Evolutionary conservation across 2,329 filamentous ascomycete genomes (phyloP), one percentile per base, ranked within the genome.

Genomic region (Cryoendolithus antarcticus): DNA sequence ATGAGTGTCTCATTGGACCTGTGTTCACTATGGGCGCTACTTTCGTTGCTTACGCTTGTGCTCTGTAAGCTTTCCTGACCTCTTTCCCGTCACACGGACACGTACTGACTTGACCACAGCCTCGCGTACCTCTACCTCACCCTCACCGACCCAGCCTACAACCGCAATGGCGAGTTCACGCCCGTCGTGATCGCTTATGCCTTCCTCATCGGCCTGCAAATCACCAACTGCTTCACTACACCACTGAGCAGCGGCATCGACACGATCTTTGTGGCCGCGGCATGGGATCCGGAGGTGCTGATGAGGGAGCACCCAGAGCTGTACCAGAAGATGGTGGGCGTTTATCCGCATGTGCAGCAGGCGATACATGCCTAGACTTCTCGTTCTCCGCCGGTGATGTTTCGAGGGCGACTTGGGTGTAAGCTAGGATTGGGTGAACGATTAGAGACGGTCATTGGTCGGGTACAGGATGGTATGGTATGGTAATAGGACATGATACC

Each of bases 181-280:
- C 70, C 80, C 0, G 77, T 93, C 6, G 72, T 93, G 11, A 74
- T 93, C 56, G 84, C 84, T 0, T 93, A 89, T 58, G 69, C 86
- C 0, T 94, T 95, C 64, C 65, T 95, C 38, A 88, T 95, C 47
- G 89, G 89, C 5, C 64, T 94, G 48, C 89, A 95, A 60, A 82
- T 95, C 44, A 82, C 80, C 58, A 82, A 93, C 59, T 75, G 93
- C 47, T 93, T 95, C 63, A 83, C 89, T 27, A 89, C 84, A 0
- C 89, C 89, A 1, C 69, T 96, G 41, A 80, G 80, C 46, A 88
- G 80, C 52, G 89, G 89, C n/a, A 76, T 93, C 46, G 83, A 93
- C 49, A 93, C 88, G 0, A 83, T 94, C 44, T 95, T 95, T 51
- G 85, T 94, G 1, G 86, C 85, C 2, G 71, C 70, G 59, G 74